Evolutionary conservation across 2,329 filamentous ascomycete genomes (phyloP), one percentile per base, ranked within the genome.

Genomic region (Lachnellula willkommii): DNA sequence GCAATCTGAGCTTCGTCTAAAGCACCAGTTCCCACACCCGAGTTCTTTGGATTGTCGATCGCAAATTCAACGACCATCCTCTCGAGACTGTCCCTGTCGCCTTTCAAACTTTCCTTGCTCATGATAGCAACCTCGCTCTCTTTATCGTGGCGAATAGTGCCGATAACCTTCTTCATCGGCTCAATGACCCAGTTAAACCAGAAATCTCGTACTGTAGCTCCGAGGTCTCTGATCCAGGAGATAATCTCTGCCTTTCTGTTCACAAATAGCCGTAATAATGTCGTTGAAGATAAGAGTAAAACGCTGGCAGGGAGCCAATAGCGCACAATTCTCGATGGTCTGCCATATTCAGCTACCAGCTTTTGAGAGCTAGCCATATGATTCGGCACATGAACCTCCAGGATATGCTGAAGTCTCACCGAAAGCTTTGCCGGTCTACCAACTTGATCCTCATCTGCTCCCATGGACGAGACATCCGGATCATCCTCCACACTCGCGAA

Each of bases 1-100:
- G 82, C 78, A 35, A 96, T 83, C 65, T 96, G 84, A 1, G 77
- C 71, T 7, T 92, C 85, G 5, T 78, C 84, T 36, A 92, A 74
- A 6, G 79, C 71, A 5, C 77, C 63, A 1, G 66, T 69, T 1
- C 76, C 77, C 8, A 77, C 76, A 32, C 69, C 66, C 17, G 78
- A 74, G 28, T 84, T 79, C 52, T 83, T 79, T 1, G 90, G 88
- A 66, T 91, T 90, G 64, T 96, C 91, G 9, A 86, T 75, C 4
- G 92, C 89, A 74, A 99, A 99, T 64, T 97, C 94, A 39, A 99
- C 87, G 4, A 99, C 95, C 94, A 99, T 99, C 48, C 94, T 87
- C 71, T 99, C 93, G 35, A 99, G 76, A 68, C 91, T 96, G 53
- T 91, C 90, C 35, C 90, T 84, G 69, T 99, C 94, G 1, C 92